A percentile compares a stretch with the other conserved stretches of the same genome.
Evolutionary conservation across 345 rosid species (phyloP).

Genomic region (Lepidium aucheri): DNA sequence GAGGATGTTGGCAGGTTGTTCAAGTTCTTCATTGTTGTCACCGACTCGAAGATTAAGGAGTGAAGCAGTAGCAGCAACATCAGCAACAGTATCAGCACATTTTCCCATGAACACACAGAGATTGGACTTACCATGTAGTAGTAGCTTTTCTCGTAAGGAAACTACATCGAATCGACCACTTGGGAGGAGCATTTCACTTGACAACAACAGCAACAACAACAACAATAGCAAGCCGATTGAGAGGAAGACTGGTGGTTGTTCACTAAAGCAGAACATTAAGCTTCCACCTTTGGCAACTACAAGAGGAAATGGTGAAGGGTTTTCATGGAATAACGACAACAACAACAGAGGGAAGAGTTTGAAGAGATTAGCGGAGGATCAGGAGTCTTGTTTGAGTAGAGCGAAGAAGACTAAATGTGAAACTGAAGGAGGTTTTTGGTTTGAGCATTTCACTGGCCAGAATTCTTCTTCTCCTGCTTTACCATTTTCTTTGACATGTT

Average conservation of each 20-base stretch:
- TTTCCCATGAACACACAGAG: slow-evolving; percentile 97
- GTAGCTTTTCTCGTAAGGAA: slow-evolving; percentile 69
- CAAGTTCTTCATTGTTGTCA: slow-evolving; percentile 90
- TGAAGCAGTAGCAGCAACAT: slow-evolving; percentile 68
- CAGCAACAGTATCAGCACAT: slow-evolving; percentile 26
- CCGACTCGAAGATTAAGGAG: slow-evolving; percentile 97
- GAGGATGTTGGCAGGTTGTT: slow-evolving; percentile 99
- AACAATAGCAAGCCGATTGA: slow-evolving; percentile 52
- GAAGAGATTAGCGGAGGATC: slow-evolving; percentile 80
- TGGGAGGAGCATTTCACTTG: slow-evolving; percentile 53
- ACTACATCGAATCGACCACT: slow-evolving; percentile 45
- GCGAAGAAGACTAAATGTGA: slow-evolving; percentile 68
- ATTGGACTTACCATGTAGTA: slow-evolving; percentile 74
- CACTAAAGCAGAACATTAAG: slow-evolving; percentile 75
- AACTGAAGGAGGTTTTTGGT: slow-evolving; percentile 57
- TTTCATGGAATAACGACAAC: slow-evolving; percentile 50
- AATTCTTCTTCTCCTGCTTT: slow-evolving; percentile 35
- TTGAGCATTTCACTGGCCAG: slow-evolving; percentile 49
- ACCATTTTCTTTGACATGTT: slow-evolving; percentile 66
- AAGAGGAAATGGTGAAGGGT: slow-evolving; percentile 30
- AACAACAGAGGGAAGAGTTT: slow-evolving; percentile 63
- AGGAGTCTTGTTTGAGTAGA: slow-evolving; percentile 50
- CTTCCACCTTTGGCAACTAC: slow-evolving; percentile 85
- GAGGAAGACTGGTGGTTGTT: slow-evolving; percentile 47
- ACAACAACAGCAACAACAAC: slow-evolving; percentile 38